Evolutionary conservation across 2,329 filamentous ascomycete species (phyloP).

Genomic region (Colletotrichum chrysophilum): DNA sequence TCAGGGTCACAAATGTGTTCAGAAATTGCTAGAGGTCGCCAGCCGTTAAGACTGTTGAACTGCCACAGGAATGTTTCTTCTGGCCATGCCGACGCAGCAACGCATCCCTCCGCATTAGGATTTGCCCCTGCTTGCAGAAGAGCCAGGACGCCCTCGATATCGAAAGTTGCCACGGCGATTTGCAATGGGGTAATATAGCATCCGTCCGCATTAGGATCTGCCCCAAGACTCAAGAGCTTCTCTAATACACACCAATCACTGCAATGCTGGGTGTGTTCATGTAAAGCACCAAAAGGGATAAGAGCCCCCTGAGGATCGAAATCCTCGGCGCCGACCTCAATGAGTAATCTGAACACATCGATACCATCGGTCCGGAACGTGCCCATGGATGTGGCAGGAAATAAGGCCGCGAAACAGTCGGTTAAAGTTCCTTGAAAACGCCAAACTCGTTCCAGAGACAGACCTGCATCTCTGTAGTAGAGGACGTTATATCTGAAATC

Average conservation of each 20-base stretch:
- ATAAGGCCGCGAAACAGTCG: not conserved
- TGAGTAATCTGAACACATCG: accelerated
- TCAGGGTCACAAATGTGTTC: not conserved
- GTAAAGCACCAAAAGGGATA: accelerated
- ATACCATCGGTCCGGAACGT: too few relatives aligned
- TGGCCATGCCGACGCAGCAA: not conserved
- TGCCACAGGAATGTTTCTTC: accelerated
- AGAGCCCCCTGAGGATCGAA: not conserved
- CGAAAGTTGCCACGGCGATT: too few relatives aligned
- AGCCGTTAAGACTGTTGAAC: accelerated
- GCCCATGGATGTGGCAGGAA: too few relatives aligned
- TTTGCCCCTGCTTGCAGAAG: too few relatives aligned
- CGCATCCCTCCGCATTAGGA: accelerated
- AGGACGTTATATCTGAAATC: too few relatives aligned
- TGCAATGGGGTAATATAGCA: too few relatives aligned
- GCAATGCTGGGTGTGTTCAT: accelerated
- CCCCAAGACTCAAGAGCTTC: too few relatives aligned
- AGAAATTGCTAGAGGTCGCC: too few relatives aligned
- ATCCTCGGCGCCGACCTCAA: accelerated
- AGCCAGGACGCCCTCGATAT: accelerated
- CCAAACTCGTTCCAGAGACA: too few relatives aligned
- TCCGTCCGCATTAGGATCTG: accelerated
- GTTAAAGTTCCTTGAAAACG: not conserved
- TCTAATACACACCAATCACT: too few relatives aligned
- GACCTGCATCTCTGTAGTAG: too few relatives aligned